These are phyloP conservation scores for Lachancea quebecensis DNA, from an alignment of 805 yeast species.

Conservation along the genomic window DNA sequence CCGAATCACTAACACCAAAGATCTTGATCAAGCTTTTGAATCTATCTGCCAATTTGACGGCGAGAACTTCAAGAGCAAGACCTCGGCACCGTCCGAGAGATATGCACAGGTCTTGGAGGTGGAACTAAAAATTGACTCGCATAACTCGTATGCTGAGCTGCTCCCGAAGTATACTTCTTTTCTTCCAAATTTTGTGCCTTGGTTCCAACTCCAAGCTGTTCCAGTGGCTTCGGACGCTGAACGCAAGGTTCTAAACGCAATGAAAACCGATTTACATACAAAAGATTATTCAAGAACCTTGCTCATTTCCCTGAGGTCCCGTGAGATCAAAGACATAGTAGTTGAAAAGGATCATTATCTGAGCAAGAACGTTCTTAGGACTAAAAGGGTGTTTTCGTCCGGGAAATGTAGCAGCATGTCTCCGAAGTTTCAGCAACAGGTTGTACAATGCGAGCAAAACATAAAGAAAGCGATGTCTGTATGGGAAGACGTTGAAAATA, in stretches of 20 bases:
- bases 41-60: slow-evolving; percentile 4
- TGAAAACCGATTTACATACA: slow-evolving; percentile 44
- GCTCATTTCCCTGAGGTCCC: slow-evolving; percentile 31
- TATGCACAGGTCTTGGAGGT: slow-evolving; percentile 9
- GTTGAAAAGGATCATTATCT: slow-evolving; percentile 17
- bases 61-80: neutral
- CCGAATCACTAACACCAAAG: slow-evolving; percentile 21
- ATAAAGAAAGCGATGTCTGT: slow-evolving; percentile 20
- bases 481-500: slow-evolving; percentile 15
- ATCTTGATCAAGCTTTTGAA: slow-evolving; percentile 27
- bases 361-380: slow-evolving; percentile 20
- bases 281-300: slow-evolving; percentile 23
- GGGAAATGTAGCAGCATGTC: slow-evolving; percentile 22
- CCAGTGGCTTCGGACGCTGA: slow-evolving; percentile 46
- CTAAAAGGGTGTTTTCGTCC: slow-evolving; percentile 23
- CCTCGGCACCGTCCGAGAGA: neutral
- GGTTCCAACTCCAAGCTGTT: slow-evolving; percentile 45
- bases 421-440: slow-evolving; percentile 17
- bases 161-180: slow-evolving; percentile 26
- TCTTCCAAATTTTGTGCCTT: slow-evolving; percentile 26
- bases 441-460: slow-evolving; percentile 16
- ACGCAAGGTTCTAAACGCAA: slow-evolving; percentile 39
- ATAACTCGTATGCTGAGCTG: slow-evolving; percentile 7
- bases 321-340: slow-evolving; percentile 34
- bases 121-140: neutral